phyloP scores from a whole-genome alignment of 768 basidiomycete genomes.

The Rhodotorula taiwanensis region DNA sequence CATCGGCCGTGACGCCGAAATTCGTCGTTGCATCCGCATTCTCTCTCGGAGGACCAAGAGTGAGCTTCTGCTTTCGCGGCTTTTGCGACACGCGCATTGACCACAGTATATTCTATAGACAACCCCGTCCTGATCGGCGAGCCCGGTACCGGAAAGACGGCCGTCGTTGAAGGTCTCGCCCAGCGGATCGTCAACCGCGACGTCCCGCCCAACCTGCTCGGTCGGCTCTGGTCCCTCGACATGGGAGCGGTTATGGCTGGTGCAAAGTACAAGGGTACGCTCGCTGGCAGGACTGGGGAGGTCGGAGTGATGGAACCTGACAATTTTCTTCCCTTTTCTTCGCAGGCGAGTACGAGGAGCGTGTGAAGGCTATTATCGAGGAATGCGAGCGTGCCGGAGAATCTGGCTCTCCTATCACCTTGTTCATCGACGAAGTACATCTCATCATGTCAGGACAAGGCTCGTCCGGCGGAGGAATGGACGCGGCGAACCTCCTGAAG shows the following conservation, averaged over 20 bases:
- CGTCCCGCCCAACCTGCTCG: constrained; percentile 67
- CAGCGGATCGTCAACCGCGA: constrained; percentile 92
- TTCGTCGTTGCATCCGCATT: constrained; percentile 40
- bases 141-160: constrained; percentile 89
- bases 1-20: constrained; percentile 44
- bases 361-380: constrained; percentile 81
- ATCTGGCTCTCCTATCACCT: constrained; percentile 74
- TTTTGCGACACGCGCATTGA: too few species aligned
- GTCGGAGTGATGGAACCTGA: too few species aligned
- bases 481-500: constrained; percentile 53
- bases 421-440: constrained; percentile 89
- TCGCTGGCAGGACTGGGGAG: too few species aligned
- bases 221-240: constrained; percentile 75
- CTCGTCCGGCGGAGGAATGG: constrained; percentile 79
- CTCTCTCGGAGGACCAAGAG: constrained; percentile 59
- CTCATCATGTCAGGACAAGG: constrained; percentile 87
- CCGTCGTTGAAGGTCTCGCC: constrained; percentile 89
- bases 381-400: constrained; percentile 87
- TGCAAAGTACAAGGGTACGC: constrained; percentile 59
- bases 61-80: too few species aligned
- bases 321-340: not conserved
- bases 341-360: constrained; percentile 78
- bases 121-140: constrained; percentile 93
- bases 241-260: constrained; percentile 75
- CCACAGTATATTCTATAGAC: constrained; percentile 49